A percentile compares a stretch with the other conserved stretches of the same genome.
Evolutionary conservation across 148 eudicot genomes (phyloP).

Genomic region (Fallopia convolvulus): DNA sequence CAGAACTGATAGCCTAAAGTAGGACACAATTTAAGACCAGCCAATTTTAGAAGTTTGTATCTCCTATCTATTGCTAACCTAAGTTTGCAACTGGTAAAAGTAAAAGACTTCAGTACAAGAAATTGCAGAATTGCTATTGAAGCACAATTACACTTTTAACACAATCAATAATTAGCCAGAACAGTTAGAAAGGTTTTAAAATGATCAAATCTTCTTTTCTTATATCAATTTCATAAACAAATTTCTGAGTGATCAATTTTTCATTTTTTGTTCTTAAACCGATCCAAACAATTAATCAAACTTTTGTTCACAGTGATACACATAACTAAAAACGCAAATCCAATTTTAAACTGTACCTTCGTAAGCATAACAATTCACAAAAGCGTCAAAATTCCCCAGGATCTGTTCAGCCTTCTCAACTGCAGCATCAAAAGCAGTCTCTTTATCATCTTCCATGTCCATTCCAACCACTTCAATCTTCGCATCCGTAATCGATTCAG

Average conservation of each 20-base stretch:
- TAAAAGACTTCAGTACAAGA: background rate
- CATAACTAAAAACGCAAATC: background rate
- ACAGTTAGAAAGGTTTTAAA: background rate
- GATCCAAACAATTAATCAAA: background rate
- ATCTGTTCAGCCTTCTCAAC: constrained; percentile 52
- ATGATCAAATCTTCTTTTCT: too few relatives aligned
- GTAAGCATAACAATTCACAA: constrained; percentile 62
- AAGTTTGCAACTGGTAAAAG: background rate
- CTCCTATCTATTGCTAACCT: background rate
- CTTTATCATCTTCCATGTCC: constrained; percentile 74
- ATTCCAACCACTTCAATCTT: constrained; percentile 53
- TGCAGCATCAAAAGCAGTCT: constrained; percentile 48
- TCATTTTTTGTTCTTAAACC: background rate
- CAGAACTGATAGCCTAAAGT: background rate
- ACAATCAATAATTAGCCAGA: background rate
- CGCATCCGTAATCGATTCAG: constrained; percentile 24
- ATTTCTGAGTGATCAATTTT: background rate
- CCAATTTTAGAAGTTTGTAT: background rate
- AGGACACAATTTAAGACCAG: too few relatives aligned
- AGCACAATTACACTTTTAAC: background rate
- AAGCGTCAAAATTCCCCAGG: constrained; percentile 64
- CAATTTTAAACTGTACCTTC: constrained; percentile 47
- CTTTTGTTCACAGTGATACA: background rate
- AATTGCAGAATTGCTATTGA: background rate
- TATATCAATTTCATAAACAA: background rate